Evolutionary conservation across 2,329 filamentous ascomycete genomes (phyloP).

Genomic region (Pseudogymnoascus sp.): DNA sequence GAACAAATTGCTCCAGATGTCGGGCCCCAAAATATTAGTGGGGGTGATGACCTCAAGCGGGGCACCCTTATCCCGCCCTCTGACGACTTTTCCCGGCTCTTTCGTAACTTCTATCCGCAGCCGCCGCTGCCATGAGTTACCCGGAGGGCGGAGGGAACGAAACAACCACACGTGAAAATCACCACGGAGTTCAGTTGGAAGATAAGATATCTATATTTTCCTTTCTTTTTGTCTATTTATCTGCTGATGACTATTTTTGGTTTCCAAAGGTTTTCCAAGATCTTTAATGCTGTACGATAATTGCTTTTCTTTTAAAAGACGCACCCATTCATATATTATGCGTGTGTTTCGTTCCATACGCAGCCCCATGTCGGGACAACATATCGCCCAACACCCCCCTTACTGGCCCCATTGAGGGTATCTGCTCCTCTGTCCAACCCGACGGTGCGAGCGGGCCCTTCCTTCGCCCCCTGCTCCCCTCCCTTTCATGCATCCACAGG

Average conservation of each 20-base stretch:
- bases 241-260: neutral
- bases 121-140: neutral
- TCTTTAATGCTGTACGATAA: neutral
- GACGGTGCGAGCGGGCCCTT: neutral
- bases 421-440: neutral
- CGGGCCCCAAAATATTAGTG: conserved; percentile 4
- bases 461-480: neutral
- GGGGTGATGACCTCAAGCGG: conserved; percentile 8
- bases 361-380: neutral
- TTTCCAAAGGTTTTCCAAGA: neutral
- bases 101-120: neutral
- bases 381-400: neutral
- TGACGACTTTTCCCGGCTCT: conserved; percentile 3
- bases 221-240: neutral
- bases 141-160: neutral
- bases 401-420: neutral
- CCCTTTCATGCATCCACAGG: neutral
- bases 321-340: neutral
- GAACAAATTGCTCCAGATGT: conserved; percentile 3
- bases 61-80: neutral
- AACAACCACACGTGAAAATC: conserved; percentile 1
- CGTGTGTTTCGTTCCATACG: neutral
- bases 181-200: neutral
- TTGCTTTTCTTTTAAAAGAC: neutral
- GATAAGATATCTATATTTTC: neutral